Base-by-base conservation (phyloP, 1,284 basidiomycete species). In the Ustilago shanxiensis region DNA sequence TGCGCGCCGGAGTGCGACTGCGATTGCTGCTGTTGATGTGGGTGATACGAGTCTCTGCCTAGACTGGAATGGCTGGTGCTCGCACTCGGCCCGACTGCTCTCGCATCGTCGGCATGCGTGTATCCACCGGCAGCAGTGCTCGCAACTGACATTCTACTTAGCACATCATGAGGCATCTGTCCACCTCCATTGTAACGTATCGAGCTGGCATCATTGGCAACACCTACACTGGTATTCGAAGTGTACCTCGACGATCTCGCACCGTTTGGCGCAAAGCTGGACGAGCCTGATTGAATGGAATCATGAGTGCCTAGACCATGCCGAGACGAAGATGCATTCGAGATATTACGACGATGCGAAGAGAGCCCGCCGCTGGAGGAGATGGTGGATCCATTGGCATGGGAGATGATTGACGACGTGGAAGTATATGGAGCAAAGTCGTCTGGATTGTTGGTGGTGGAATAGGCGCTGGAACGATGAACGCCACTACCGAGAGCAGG, bases 401-500 rank as follows among this genome's bases (percentile, higher is more conserved):
- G 73, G 24, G 66, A 69, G 59, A 77, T 69, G 57, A 66, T 72
- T 50, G 74, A 66, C 2, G 74, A 56, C 2, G 66, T 62, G 20
- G 62, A 63, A 1, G 59, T 57, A 49, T 72, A 76, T 3, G 55
- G 37, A 20, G 52, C 44, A 28, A 65, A 66, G 24, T 66, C 67
- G 6, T 75, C 60, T 11, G 47, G n/a, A n/a, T 44, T 45, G 44
- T n/a, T 54, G 14, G 29, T 24, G 16, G 53, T 52, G 2, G 66
- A 68, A 44, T 67, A 67, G 44, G 68, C 73, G 60, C 73, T 76
- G 52, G 68, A 69, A 24, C 69, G 66, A 49, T 76, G 68, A 7
- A 76, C 26, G n/a, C 73, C 69, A 13, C 55, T 57, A 26, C 73
- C 73, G 3, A 79, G 61, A 10, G 59, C 3, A 39, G 77, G 77